Evolutionary conservation across 129 eudicot genomes (phyloP).

Genomic region (Gnaphalium uliginosum): DNA sequence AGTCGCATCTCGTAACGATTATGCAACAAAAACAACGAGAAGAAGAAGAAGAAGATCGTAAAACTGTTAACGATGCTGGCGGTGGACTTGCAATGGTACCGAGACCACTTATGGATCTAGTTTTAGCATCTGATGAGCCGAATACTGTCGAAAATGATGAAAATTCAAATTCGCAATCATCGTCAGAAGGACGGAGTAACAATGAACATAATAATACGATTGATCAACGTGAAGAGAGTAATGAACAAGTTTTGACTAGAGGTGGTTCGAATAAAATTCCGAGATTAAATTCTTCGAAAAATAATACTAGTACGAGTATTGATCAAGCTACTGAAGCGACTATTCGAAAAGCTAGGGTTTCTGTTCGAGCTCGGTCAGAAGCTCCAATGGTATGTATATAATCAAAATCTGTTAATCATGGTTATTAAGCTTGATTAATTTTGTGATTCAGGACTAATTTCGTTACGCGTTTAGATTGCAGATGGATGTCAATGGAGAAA

Average conservation of each 20-base stretch:
- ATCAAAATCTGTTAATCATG: neutral
- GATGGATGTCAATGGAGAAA: conserved; percentile 99
- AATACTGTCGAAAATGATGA: conserved; percentile 28
- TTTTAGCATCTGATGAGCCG: conserved; percentile 40
- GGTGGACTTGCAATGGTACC: conserved; percentile 35
- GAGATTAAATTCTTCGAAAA: conserved; percentile 31
- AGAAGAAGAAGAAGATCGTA: conserved; percentile 34
- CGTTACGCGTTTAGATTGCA: conserved; percentile 26
- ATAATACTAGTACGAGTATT: conserved; percentile 29
- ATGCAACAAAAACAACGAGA: conserved; percentile 49
- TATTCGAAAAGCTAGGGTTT: conserved; percentile 84
- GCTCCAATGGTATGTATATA: conserved; percentile 66
- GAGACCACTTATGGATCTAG: conserved; percentile 63
- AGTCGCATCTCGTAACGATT: conserved; percentile 54
- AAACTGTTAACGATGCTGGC: conserved; percentile 12
- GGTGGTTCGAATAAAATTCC: conserved; percentile 49
- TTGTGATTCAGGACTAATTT: neutral
- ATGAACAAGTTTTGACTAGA: conserved; percentile 44
- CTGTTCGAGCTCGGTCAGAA: conserved; percentile 86
- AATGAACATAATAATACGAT: conserved; percentile 37
- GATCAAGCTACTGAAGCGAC: conserved; percentile 85
- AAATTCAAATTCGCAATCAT: conserved; percentile 50
- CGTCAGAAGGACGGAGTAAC: conserved; percentile 44
- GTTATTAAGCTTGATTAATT: neutral
- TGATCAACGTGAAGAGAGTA: conserved; percentile 35